These are phyloP conservation scores for Magnusiomyces tetraspermus DNA, from an alignment of 1,139 yeast species.

Conservation along the genomic window DNA sequence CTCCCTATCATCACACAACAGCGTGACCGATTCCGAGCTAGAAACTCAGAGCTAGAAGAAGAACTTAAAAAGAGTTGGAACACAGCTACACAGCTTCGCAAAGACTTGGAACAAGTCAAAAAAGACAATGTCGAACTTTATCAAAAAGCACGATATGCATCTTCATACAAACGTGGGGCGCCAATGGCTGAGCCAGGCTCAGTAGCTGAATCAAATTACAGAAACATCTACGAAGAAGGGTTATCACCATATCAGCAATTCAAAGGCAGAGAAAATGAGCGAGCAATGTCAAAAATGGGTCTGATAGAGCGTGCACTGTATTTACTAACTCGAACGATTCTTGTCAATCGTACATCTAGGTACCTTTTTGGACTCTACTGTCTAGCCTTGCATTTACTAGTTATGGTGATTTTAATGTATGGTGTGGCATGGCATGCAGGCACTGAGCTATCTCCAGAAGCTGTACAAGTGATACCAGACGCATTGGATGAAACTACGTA, in stretches of 20 bases:
- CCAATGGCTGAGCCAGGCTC: slow-evolving; percentile 12
- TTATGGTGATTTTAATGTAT: slow-evolving; percentile 56
- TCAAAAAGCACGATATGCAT: slow-evolving; percentile 70
- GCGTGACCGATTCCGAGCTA: slow-evolving; percentile 78
- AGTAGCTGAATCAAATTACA: slow-evolving; percentile 52
- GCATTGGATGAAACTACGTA: not conserved
- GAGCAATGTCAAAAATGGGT: slow-evolving; percentile 63
- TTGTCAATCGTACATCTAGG: slow-evolving; percentile 66
- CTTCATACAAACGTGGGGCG: slow-evolving; percentile 28
- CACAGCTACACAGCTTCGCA: slow-evolving; percentile 48
- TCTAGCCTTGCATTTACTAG: slow-evolving; percentile 61
- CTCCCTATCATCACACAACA: slow-evolving; percentile 88
- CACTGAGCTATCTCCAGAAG: not conserved
- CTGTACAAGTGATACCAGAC: not conserved
- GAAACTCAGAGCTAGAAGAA: slow-evolving; percentile 75
- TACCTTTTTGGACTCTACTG: slow-evolving; percentile 68
- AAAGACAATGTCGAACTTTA: slow-evolving; percentile 70
- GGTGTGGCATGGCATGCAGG: slow-evolving; percentile 36
- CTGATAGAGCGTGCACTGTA: slow-evolving; percentile 74
- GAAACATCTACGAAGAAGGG: slow-evolving; percentile 61
- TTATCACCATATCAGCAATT: slow-evolving; percentile 80
- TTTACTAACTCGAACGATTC: slow-evolving; percentile 59
- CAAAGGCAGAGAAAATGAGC: slow-evolving; percentile 65
- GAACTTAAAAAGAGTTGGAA: slow-evolving; percentile 55
- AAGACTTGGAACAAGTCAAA: slow-evolving; percentile 56